phyloP scores from a whole-genome alignment of 2,329 filamentous ascomycete species.

The Pseudogymnoascus sp. region DNA sequence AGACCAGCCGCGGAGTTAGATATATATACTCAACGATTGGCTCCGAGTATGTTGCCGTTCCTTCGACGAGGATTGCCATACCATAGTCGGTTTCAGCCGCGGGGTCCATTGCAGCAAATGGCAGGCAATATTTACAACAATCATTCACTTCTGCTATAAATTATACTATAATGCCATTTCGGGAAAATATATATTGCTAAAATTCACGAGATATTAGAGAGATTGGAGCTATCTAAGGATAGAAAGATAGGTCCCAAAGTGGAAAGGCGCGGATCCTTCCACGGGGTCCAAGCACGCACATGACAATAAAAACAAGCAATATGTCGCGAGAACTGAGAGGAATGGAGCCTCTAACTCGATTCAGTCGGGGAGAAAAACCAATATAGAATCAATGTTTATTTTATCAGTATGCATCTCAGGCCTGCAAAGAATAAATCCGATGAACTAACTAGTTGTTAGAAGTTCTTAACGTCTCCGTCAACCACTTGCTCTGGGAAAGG shows the following conservation, averaged over 20 bases:
- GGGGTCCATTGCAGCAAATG: not conserved
- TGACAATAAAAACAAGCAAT: not conserved
- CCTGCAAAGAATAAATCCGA: no score
- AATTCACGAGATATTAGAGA: not conserved
- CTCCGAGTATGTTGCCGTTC: not conserved
- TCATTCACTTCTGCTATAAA: not conserved
- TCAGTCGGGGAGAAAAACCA: no score
- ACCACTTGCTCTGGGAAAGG: not conserved
- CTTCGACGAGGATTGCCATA: not conserved
- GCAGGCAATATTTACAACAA: not conserved
- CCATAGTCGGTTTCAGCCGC: not conserved
- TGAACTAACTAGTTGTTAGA: no score
- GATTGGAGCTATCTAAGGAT: conserved; percentile 14
- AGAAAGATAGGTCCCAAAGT: conserved; percentile 16
- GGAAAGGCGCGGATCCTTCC: conserved; percentile 5
- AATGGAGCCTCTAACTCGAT: no score
- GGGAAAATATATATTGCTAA: not conserved
- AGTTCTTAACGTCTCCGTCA: not conserved
- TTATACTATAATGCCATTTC: not conserved
- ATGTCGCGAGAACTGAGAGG: not conserved
- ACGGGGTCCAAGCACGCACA: not conserved
- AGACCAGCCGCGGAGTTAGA: no score
- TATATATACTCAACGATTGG: not conserved
- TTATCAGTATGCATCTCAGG: not conserved
- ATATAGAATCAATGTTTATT: not conserved